These are phyloP conservation scores for Durotheca rogersii DNA, from an alignment of 495 filamentous ascomycete species.

Conservation along the genomic window DNA sequence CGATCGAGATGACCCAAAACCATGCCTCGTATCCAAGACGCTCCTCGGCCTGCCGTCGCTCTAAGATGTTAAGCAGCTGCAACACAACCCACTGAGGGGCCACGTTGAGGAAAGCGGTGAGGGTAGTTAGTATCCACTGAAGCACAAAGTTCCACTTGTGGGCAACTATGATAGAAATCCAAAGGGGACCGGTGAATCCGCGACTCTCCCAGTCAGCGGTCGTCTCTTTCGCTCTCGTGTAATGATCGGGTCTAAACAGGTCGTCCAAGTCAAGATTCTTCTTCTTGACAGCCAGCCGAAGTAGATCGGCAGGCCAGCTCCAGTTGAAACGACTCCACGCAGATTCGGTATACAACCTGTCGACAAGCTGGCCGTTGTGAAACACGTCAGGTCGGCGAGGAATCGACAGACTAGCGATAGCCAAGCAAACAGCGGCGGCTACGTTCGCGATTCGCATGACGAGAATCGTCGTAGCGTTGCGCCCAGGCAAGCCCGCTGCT, in stretches of 20 bases:
- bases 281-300: conserved; percentile 55
- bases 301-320: conserved; percentile 57
- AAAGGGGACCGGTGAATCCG: conserved; percentile 54
- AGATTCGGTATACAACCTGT: conserved; percentile 61
- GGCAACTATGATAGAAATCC: conserved; percentile 58
- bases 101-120: conserved; percentile 60
- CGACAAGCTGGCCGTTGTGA: conserved; percentile 58
- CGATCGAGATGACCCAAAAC: conserved; percentile 68
- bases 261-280: conserved; percentile 60
- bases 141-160: conserved; percentile 55
- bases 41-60: conserved; percentile 51
- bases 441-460: conserved; percentile 44
- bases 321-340: conserved; percentile 64
- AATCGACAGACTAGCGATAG: conserved; percentile 47
- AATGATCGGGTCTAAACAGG: conserved; percentile 56
- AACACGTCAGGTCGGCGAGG: conserved; percentile 70
- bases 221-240: conserved; percentile 49
- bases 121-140: conserved; percentile 56
- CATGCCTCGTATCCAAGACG: conserved; percentile 52
- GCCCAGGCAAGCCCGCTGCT: conserved; percentile 32
- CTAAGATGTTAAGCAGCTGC: conserved; percentile 62
- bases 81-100: conserved; percentile 69
- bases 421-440: conserved; percentile 35
- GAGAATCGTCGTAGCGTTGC: conserved; percentile 24
- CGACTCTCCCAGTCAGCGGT: conserved; percentile 54